Conservation (phyloP, 2,329 filamentous ascomycete genomes). For the Rhynchosporium secalis region DNA sequence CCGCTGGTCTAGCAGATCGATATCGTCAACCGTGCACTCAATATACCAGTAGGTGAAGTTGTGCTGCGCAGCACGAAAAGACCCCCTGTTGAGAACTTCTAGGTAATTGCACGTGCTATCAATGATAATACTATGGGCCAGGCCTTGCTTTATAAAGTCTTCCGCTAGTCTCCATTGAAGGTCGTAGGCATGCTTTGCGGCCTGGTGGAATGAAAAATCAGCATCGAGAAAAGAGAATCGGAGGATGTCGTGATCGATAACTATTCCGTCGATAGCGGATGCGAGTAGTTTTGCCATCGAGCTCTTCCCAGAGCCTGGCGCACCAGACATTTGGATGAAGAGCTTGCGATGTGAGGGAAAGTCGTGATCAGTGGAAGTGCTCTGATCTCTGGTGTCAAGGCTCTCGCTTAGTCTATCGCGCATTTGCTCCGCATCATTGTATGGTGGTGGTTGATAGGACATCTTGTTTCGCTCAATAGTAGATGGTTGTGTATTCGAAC, state of each 20-base stretch:
- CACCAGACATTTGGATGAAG: constrained; percentile 43
- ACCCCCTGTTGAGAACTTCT: constrained; percentile 38
- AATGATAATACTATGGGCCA: constrained; percentile 39
- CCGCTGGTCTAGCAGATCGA: too few relatives aligned
- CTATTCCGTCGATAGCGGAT: constrained; percentile 31
- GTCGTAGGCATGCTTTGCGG: constrained; percentile 39
- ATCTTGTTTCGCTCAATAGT: too few relatives aligned
- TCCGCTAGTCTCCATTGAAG: constrained; percentile 43
- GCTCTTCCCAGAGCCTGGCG: constrained; percentile 45
- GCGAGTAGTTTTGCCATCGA: constrained; percentile 40
- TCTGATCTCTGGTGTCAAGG: too few relatives aligned
- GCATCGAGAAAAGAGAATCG: constrained; percentile 40
- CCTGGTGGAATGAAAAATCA: constrained; percentile 37
- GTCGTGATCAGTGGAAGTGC: too few relatives aligned
- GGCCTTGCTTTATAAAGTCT: constrained; percentile 41
- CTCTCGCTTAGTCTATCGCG: too few relatives aligned
- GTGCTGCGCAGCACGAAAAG: constrained; percentile 34
- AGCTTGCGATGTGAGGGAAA: neutral
- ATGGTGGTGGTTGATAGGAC: too few relatives aligned
- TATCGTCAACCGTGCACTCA: constrained; percentile 32
- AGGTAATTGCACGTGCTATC: constrained; percentile 44
- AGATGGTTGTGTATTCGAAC: too few relatives aligned
- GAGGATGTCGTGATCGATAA: constrained; percentile 36
- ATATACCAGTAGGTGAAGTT: constrained; percentile 39
- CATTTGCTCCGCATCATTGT: too few relatives aligned